Conservation (phyloP, 2,329 filamentous ascomycete genomes). For the Aspergillus clavatus region DNA sequence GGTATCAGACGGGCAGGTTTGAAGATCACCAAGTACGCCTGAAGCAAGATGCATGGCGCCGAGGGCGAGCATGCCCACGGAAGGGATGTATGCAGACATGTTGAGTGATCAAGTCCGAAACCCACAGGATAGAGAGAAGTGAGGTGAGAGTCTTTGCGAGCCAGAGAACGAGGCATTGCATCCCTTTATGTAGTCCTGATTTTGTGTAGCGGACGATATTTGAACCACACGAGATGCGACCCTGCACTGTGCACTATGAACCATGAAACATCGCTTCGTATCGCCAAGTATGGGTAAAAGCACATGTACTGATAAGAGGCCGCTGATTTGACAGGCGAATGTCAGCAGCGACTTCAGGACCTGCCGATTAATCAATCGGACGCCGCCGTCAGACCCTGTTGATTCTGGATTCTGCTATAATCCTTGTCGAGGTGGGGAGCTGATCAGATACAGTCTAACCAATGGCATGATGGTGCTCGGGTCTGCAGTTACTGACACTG, state of each 20-base stretch:
- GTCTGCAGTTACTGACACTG: slow-evolving; percentile 1
- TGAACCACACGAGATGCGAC: background rate
- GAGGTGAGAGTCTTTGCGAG: background rate
- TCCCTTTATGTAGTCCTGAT: background rate
- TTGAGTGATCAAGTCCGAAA: background rate
- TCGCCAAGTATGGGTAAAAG: slow-evolving; percentile 12
- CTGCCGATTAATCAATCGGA: slow-evolving; percentile 10
- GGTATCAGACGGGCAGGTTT: slow-evolving; percentile 30
- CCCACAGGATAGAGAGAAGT: background rate
- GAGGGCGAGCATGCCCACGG: slow-evolving; percentile 22
- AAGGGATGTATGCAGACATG: slow-evolving; percentile 9
- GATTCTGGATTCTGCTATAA: slow-evolving; percentile 5
- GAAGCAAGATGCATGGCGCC: slow-evolving; percentile 16
- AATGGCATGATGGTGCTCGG: slow-evolving; percentile 7
- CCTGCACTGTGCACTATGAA: slow-evolving; percentile 1
- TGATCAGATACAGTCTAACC: slow-evolving; percentile 6
- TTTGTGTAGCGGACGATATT: background rate
- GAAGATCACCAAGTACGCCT: slow-evolving; percentile 20
- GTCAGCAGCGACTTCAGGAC: slow-evolving; percentile 6
- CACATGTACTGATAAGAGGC: slow-evolving; percentile 26
- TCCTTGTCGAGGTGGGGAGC: slow-evolving; percentile 1
- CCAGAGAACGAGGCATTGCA: background rate
- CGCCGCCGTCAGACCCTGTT: slow-evolving; percentile 4
- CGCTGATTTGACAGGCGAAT: slow-evolving; percentile 24
- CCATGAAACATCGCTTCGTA: background rate